Evolutionary conservation across 2,329 filamentous ascomycete species (phyloP), one percentile per base, ranked within the genome.

Genomic region (Capronia epimyces): DNA sequence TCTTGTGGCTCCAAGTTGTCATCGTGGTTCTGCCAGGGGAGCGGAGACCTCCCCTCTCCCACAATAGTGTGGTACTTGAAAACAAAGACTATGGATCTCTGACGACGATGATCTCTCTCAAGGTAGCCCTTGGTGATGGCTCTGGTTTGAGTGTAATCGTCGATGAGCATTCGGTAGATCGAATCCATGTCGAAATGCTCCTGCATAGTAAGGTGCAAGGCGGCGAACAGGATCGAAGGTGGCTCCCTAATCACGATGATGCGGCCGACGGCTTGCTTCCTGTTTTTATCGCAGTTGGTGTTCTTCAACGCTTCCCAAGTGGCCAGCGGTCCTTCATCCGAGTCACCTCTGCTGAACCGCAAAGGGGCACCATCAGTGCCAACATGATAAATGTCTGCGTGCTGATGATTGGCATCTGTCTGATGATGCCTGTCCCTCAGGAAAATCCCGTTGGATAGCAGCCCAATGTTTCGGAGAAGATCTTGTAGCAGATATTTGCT

Each of bases 51-150:
- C 3, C 73, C 75, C 3, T 77, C 71, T 1, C 74, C 76, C 10
- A 83, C 74, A 5, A 82, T 71, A 3, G 80, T 83, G 60, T 81
- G 83, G 62, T 83, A 84, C 58, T 83, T 82, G 63, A 84, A 82
- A 36, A 74, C 77, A 62, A 84, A 83, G 57, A 82, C 75, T 63
- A 83, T 82, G 6, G 75, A 77, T 5, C 76, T 70, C 57, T 79
- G 79, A 10, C 74, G 75, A 6, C 76, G 67, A 3, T 67, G 61
- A 22, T 75, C 68, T 2, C 65, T 55, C 13, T 69, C 64, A 46
- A 69, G 80, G n/a, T 76, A 73, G 21, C 78, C 70, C 52, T 76
- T 68, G 67, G 77, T 73, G 50, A 75, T 71, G 7, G 77, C 74
- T 21, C 53, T 54, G 3, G 49, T 55, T 24, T 48, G 53, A 10